These are phyloP conservation scores for Trapa bicornis DNA, from an alignment of 345 rosid species.

Conservation along the genomic window DNA sequence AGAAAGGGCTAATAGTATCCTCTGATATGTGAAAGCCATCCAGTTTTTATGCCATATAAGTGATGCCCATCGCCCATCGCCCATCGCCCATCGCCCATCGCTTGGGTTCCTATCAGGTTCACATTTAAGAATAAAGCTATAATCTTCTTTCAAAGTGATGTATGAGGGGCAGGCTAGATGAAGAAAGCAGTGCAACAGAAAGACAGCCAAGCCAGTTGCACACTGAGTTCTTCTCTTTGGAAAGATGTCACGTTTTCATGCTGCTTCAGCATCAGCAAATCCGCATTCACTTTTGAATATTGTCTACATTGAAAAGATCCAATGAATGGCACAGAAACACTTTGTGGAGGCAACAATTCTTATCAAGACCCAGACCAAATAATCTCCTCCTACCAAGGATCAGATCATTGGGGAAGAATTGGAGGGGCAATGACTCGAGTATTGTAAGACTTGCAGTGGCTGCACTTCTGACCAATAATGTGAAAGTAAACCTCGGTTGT, in stretches of 20 bases:
- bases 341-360: neutral
- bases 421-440: constrained; percentile 81
- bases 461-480: constrained; percentile 82
- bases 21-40: neutral
- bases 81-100: too few species aligned
- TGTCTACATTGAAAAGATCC: neutral
- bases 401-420: constrained; percentile 40
- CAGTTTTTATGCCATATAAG: neutral
- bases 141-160: neutral
- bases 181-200: neutral
- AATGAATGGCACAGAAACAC: constrained; percentile 1
- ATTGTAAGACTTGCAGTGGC: constrained; percentile 87
- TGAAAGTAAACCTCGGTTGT: constrained; percentile 87
- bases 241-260: neutral
- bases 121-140: neutral
- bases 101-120: neutral
- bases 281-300: neutral
- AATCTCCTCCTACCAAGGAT: neutral
- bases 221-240: neutral
- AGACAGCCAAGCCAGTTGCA: neutral
- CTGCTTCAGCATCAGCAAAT: neutral
- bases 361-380: neutral
- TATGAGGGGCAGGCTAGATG: neutral
- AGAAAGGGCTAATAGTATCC: neutral
- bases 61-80: too few species aligned